These are phyloP conservation scores for Calocybe gangraenosa DNA, from an alignment of 768 basidiomycete genomes.

Conservation along the genomic window DNA sequence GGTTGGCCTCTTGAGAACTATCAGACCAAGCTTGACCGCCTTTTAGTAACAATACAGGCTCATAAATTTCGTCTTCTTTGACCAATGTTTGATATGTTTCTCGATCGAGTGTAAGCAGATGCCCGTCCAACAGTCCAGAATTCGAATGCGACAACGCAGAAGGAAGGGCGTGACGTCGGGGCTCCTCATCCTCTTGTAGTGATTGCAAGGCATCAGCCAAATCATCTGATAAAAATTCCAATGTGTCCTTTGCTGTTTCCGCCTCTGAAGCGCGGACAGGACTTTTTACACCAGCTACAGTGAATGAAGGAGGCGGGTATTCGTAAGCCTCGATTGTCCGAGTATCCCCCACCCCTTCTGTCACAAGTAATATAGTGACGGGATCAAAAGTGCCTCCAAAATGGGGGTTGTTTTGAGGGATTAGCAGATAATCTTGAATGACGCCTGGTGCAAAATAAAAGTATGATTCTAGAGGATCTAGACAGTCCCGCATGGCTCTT, in stretches of 20 bases:
- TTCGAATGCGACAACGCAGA: constrained; percentile 31
- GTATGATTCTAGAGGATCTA: constrained; percentile 42
- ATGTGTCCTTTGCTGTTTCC: constrained; percentile 7
- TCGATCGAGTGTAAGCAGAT: constrained; percentile 43
- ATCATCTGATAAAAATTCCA: constrained; percentile 30
- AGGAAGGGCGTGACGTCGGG: constrained; percentile 31
- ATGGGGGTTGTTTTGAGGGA: constrained; percentile 71
- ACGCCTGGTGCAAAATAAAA: constrained; percentile 56
- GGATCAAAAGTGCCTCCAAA: constrained; percentile 67
- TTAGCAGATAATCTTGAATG: constrained; percentile 74
- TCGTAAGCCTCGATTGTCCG: constrained; percentile 59
- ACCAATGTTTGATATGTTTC: constrained; percentile 42
- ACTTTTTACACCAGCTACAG: neutral
- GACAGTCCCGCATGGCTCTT: constrained; percentile 60
- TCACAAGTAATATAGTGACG: constrained; percentile 57
- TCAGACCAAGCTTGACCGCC: constrained; percentile 62
- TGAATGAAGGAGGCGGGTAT: constrained; percentile 63
- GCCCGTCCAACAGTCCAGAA: constrained; percentile 36
- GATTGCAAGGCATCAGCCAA: constrained; percentile 37
- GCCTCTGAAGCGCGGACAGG: neutral
- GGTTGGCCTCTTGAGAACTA: constrained; percentile 40
- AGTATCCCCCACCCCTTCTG: constrained; percentile 42
- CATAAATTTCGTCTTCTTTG: constrained; percentile 14
- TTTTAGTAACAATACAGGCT: constrained; percentile 31
- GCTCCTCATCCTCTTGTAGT: constrained; percentile 33